Evolutionary conservation across 208 protist genomes (phyloP), one percentile per base, ranked within the genome.

Genomic region (Wallacemonas sp.): DNA sequence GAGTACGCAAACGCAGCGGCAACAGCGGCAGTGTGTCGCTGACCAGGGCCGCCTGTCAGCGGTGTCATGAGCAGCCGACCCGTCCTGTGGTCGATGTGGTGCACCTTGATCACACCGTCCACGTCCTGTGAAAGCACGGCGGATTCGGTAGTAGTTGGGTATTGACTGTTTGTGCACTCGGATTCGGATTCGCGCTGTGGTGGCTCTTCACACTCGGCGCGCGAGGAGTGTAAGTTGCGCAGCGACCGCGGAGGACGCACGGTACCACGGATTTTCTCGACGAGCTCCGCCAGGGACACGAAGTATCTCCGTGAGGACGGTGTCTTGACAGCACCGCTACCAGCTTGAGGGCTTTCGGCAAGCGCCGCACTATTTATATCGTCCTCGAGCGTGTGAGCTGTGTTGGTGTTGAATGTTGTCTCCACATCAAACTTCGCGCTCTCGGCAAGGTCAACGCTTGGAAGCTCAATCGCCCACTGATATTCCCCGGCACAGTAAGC

Each of bases 401-500:
- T n/a, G n/a, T n/a, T n/a, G n/a, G n/a, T n/a, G n/a, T n/a, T n/a
- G n/a, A n/a, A n/a, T n/a, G n/a, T n/a, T n/a, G n/a, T n/a, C n/a
- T 21, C 19, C 10, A 19, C 15, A 6, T 46, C 41, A 5, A 46
- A n/a, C 5, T 34, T 32, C 13, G 50, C 22, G 21, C 9, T 34
- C 30, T 57, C 50, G 3, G 50, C 22, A n/a, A 57, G 50, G n/a
- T 57, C 50, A 8, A 57, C 50, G 19, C 30, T 57, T 0, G 50
- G 32, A 12, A 57, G 50, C 19, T 57, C 50, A 41, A 89, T 76
- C 10, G 76, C 54, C 86, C 86, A 93, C 46, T 73, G 77, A 66
- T 90, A 93, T 42, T 77, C 66, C 2, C 73, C 83, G 15, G 73
- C 48, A 38, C 72, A 72, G 58, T 81, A 73, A 17, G 71, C 86